These are phyloP conservation scores for Comarum palustre DNA, from an alignment of 306 rosid genomes.

Conservation along the genomic window DNA sequence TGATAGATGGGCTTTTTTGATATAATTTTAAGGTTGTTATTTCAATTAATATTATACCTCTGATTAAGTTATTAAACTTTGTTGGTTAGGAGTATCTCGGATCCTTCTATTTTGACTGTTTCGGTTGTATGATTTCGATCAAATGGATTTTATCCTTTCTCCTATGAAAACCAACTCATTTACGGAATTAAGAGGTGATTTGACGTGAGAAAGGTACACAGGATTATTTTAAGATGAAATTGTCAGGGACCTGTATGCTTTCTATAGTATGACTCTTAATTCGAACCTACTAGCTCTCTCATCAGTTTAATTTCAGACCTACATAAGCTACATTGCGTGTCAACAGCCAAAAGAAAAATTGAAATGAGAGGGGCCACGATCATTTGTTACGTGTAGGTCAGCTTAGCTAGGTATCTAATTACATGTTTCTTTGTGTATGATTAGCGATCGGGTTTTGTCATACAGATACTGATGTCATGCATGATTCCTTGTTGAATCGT, in stretches of 20 bases:
- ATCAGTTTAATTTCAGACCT: neutral
- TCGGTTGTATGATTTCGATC: too few relatives aligned
- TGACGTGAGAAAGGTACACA: neutral
- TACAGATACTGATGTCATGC: neutral
- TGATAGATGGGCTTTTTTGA: too few relatives aligned
- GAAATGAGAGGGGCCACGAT: neutral
- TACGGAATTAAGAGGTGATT: neutral
- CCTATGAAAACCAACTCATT: neutral
- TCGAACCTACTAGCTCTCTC: neutral
- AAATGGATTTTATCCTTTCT: too few relatives aligned
- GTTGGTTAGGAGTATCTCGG: too few relatives aligned
- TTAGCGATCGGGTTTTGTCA: neutral
- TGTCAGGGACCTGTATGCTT: neutral
- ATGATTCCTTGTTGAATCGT: constrained; percentile 14
- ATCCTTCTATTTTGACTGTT: too few relatives aligned
- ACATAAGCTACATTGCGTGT: neutral
- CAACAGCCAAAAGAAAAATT: neutral
- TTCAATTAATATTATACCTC: too few relatives aligned
- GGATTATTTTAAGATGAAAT: neutral
- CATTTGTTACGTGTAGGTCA: neutral
- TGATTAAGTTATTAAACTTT: too few relatives aligned
- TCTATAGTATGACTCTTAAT: neutral
- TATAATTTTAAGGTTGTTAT: too few relatives aligned
- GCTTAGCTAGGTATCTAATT: neutral
- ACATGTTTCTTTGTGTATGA: neutral